Evolutionary conservation across 2,329 filamentous ascomycete genomes (phyloP), one percentile per base, ranked within the genome.

Genomic region (Phyllosticta ampelicida): DNA sequence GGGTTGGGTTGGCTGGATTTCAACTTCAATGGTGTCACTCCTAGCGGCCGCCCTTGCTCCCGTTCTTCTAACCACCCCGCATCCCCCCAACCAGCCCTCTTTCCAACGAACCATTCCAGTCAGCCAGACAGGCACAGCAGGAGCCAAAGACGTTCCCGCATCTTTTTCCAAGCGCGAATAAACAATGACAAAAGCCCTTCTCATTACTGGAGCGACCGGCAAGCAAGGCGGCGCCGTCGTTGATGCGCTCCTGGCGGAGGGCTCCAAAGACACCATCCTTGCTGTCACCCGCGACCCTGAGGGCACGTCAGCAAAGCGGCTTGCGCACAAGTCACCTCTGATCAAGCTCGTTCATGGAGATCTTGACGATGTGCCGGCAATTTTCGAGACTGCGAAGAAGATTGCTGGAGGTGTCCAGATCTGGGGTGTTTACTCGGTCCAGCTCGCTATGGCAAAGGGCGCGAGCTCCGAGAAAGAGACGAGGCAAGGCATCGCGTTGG

Each of bases 361-460:
- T 61, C 70, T 86, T 11, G 73, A 80, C 56, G 71, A 84, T 48
- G 68, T 77, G 0, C 68, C 72, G 0, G 70, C 66, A 0, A 75
- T 85, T 18, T 85, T 86, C 63, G 62, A 69, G 30, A 71, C 71
- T 26, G 77, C 75, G 5, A 70, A 71, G 30, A 64, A 69, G 2
- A 62, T 66, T 13, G 56, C 48, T 21, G 66, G 68, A 0, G 61
- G 66, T 11, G 61, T 70, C 56, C 70, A 74, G 1, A 75, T 84
- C 59, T 82, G 79, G 77, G 82, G 81, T 3, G 82, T 86, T 5
- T 86, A 80, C 69, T 81, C 78, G 20, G 82, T 87, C 0, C 82
- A 84, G 69, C 74, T 82, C 51, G 73, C 73, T 48, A 65, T 72
- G 60, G 75, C 73, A 51, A 70, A 70, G 50, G 74, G 70, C 55